Evolutionary conservation across 768 basidiomycete genomes (phyloP), one percentile per base, ranked within the genome.

Genomic region (Xerocomellus chrysenteron): DNA sequence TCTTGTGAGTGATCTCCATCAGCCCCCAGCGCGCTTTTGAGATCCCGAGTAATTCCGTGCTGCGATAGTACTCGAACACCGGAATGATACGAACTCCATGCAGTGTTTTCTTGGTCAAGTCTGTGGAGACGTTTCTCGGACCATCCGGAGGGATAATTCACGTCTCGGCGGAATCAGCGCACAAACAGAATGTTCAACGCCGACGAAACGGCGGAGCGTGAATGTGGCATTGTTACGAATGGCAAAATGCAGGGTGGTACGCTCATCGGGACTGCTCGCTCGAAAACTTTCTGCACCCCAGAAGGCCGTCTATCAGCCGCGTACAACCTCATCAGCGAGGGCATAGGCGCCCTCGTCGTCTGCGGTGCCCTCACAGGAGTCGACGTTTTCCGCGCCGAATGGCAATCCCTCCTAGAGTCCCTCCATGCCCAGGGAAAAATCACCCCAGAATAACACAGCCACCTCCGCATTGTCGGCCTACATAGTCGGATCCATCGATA

Each of bases 401-500:
- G n/a, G 97, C 92, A 94, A 0, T 72, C 80, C n/a, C 84, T 95
- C 57, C 77, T 98, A 55, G 74, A 79, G 43, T 80, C 85, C 47
- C 81, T 99, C 12, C 78, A 79, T 46, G 68, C 81, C 12, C 75
- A 85, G 68, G 85, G 93, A 83, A 78, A 81, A 62, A 97, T 99
- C 69, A 85, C 86, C 2, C 78, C 84, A 28, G 85, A 83, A 36
- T 90, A 97, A 14, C 88, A 94, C 65, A 78, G 84, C 21, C 91
- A 98, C 66, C 87, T 99, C 60, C 90, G 84, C 72, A 97, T 99
- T 63, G 96, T 96, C 59, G 97, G 97, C n/a, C 85, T 99, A 41
- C n/a, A n/a, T n/a, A n/a, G 97, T 98, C 57, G 97, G 97, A 36
- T 96, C 94, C 5, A 98, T 99, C 68, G 97, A 99, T 75, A 99